A percentile compares a stretch with the other conserved stretches of the same genome.
Conservation (phyloP, 208 protist genomes). For the Leishmania braziliensis region DNA sequence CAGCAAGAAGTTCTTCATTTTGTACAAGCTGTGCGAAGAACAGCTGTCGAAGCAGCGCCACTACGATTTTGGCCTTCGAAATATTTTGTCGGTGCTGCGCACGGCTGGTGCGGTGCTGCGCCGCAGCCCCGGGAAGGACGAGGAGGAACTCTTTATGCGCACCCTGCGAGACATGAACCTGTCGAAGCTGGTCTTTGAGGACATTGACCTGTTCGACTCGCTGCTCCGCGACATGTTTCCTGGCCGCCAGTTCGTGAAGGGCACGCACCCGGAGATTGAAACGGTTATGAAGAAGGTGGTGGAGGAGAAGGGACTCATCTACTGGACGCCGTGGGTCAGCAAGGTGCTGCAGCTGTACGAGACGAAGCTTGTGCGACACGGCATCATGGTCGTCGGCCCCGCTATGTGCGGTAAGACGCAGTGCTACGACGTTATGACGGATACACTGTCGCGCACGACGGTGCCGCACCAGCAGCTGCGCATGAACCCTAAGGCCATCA, state of each 20-base stretch:
- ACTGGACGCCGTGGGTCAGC: constrained; percentile 87
- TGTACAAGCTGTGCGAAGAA: constrained; percentile 97
- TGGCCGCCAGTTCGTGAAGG: constrained; percentile 91
- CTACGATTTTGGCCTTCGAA: constrained; percentile 98
- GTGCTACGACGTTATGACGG: constrained; percentile 93
- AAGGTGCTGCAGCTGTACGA: constrained; percentile 96
- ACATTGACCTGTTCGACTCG: constrained; percentile 97
- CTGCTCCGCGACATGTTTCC: constrained; percentile 96
- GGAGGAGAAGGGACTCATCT: constrained; percentile 83
- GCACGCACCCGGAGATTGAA: constrained; percentile 91
- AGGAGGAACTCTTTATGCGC: constrained; percentile 96
- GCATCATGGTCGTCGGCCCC: constrained; percentile 95
- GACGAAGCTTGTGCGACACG: constrained; percentile 95
- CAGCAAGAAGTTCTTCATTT: constrained; percentile 94
- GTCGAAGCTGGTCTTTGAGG: constrained; percentile 97
- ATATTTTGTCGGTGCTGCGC: constrained; percentile 98
- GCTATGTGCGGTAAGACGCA: constrained; percentile 95
- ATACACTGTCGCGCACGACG: constrained; percentile 83
- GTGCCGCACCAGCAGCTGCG: constrained; percentile 91
- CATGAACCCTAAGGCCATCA: constrained; percentile 97
- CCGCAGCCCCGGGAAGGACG: constrained; percentile 86
- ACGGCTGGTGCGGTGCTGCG: constrained; percentile 93
- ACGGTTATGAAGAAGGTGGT: constrained; percentile 88
- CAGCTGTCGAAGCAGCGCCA: constrained; percentile 98
- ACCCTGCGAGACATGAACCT: constrained; percentile 98